Evolutionary conservation across 73 alveolate genomes (phyloP).

Genomic region (Tetrahymena malaccensis): DNA sequence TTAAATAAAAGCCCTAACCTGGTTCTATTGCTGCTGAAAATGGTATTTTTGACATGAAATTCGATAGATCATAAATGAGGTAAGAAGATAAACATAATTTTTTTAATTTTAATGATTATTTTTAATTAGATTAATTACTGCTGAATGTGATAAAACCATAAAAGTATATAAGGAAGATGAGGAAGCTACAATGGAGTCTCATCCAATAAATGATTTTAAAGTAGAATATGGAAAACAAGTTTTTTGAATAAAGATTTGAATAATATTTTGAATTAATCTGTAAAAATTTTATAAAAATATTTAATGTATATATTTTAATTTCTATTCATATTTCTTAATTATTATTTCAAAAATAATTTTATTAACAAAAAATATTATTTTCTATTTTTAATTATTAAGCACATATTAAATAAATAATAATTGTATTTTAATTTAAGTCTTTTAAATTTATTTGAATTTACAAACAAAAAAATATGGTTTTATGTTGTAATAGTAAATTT

Average conservation of each 20-base stretch:
- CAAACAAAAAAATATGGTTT: too few species aligned
- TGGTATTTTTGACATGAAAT: constrained; percentile 81
- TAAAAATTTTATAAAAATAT: too few species aligned
- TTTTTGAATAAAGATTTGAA: background rate
- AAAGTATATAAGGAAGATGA: constrained; percentile 90
- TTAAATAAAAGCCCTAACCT: constrained; percentile 84
- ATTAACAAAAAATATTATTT: too few species aligned
- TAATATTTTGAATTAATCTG: background rate
- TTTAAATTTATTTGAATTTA: too few species aligned
- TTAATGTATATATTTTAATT: too few species aligned
- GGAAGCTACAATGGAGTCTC: constrained; percentile 49
- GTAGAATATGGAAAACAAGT: constrained; percentile 26
- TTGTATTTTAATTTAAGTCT: too few species aligned
- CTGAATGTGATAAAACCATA: constrained; percentile 97
- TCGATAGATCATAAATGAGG: constrained; percentile 85
- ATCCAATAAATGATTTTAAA: constrained; percentile 37
- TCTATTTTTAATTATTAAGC: too few species aligned
- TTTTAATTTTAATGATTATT: background rate
- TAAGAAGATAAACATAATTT: background rate
- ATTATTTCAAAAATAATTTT: too few species aligned
- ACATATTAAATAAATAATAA: too few species aligned
- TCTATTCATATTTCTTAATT: background rate
- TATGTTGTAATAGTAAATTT: too few species aligned
- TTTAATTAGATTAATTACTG: constrained; percentile 82
- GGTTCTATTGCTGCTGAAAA: constrained; percentile 92